Evolutionary conservation across 495 filamentous ascomycete species (phyloP), one percentile per base, ranked within the genome.

Genomic region (Venustampulla echinocandica): DNA sequence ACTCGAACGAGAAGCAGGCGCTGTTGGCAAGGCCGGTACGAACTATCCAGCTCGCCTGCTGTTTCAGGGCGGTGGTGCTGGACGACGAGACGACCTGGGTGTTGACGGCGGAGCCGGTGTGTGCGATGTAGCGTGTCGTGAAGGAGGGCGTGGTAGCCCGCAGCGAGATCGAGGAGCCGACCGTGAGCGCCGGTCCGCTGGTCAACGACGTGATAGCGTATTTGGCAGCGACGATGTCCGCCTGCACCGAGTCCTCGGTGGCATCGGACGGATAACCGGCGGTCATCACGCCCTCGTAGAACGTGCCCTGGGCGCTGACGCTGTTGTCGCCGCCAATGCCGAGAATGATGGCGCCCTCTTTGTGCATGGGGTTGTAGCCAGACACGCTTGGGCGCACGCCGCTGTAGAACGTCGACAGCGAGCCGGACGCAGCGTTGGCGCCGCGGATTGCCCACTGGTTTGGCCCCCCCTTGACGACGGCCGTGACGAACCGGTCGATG

Each of bases 231-330:
- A 76, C 69, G 47, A 80, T 71, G 46, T 80, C 68, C 23, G 75
- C 76, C 59, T 78, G 75, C 44, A 79, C 74, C 10, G 65, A 47
- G 58, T 67, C 62, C 56, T 80, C 76, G 21, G 69, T 75, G 27
- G 60, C 68, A 47, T 76, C 73, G 17, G 74, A 65, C 1, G 76
- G 76, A 52, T 75, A 79, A 25, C 76, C 74, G 4, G 65, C 60
- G 44, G 76, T 78, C 75, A 79, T 75, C 1, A 69, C 76, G 30
- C 76, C 76, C 56, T 79, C 75, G 60, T 79, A 79, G 63, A 77
- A 78, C 0, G 75, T 79, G 30, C 75, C 75, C 59, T 79, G 74
- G 15, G 66, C 74, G 46, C 48, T 68, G 41, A 56, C 54, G 47
- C 74, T 78, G 60, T 79, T 77, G 44, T 77, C 73, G 14, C 74